phyloP scores from a whole-genome alignment of 306 rosid genomes.

The Vicia villosa region DNA sequence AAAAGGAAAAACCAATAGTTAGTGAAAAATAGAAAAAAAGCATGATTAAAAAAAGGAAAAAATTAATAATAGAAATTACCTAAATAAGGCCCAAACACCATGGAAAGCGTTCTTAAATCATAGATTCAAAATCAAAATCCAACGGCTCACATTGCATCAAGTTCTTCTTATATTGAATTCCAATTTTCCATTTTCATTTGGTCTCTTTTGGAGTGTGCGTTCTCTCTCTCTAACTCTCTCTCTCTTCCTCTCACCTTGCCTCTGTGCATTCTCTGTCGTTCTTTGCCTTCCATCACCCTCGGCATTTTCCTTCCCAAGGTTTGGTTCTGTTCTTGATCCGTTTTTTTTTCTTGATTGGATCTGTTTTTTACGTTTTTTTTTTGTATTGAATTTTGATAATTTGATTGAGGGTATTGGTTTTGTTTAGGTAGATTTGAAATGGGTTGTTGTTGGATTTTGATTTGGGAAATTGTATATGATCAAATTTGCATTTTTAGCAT shows the following conservation, averaged over 20 bases:
- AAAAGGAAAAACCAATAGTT: constrained; percentile 16
- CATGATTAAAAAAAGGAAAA: background rate
- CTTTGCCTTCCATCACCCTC: constrained; percentile 48
- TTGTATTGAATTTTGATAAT: constrained; percentile 14
- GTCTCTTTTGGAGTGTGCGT: background rate
- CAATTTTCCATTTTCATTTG: constrained; percentile 38
- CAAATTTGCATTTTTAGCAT: background rate
- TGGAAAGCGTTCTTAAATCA: constrained; percentile 29
- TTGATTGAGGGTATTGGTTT: background rate
- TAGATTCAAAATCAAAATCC: constrained; percentile 41
- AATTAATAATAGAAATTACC: constrained; percentile 18
- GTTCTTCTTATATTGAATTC: constrained; percentile 44
- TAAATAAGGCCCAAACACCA: constrained; percentile 16
- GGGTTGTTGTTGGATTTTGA: constrained; percentile 27
- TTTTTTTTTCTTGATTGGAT: constrained; percentile 33
- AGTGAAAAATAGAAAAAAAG: background rate
- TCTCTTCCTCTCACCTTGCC: constrained; percentile 25
- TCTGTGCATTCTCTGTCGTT: constrained; percentile 34
- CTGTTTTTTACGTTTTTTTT: constrained; percentile 26
- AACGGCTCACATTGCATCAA: constrained; percentile 58
- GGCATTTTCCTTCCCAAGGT: constrained; percentile 55
- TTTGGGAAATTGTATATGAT: constrained; percentile 2
- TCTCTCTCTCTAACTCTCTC: background rate
- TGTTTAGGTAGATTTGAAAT: constrained; percentile 16
- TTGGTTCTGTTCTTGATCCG: constrained; percentile 24